phyloP scores from a whole-genome alignment of 306 rosid species.

The Cucurbita pepo region DNA sequence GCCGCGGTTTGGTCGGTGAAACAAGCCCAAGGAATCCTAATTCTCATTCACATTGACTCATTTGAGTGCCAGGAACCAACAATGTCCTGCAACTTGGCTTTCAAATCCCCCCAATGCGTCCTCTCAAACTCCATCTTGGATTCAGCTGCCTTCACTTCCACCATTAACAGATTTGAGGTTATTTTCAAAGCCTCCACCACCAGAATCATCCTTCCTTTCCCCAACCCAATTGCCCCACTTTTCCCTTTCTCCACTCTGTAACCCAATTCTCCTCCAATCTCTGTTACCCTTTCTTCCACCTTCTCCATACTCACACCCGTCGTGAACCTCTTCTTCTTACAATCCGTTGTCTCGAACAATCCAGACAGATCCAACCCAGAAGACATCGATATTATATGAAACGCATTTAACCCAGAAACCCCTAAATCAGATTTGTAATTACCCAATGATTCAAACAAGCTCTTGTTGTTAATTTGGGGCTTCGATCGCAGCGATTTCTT shows the following conservation, averaged over 20 bases:
- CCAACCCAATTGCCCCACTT: conserved; percentile 43
- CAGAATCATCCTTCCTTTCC: conserved; percentile 44
- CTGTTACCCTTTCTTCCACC: conserved; percentile 50
- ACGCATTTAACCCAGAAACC: conserved; percentile 43
- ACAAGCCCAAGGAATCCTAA: not conserved
- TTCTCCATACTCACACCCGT: conserved; percentile 18
- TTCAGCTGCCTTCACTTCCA: conserved; percentile 36
- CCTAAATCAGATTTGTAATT: conserved; percentile 1
- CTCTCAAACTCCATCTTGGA: conserved; percentile 48
- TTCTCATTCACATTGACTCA: not conserved
- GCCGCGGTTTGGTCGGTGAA: not conserved
- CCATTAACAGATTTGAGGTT: conserved; percentile 27
- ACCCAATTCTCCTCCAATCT: conserved; percentile 39
- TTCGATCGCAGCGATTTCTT: conserved; percentile 18
- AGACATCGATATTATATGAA: conserved; percentile 82
- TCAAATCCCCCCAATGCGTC: conserved; percentile 38
- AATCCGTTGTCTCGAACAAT: conserved; percentile 29
- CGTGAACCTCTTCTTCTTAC: conserved; percentile 34
- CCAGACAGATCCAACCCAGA: conserved; percentile 75
- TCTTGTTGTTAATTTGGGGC: not conserved
- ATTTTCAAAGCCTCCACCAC: conserved; percentile 41
- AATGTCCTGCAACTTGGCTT: conserved; percentile 28
- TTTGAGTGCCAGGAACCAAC: conserved; percentile 43
- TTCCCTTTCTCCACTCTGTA: conserved; percentile 48
- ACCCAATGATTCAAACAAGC: conserved; percentile 12